phyloP scores from a whole-genome alignment of 768 basidiomycete genomes.

The Tulasnella sp. region DNA sequence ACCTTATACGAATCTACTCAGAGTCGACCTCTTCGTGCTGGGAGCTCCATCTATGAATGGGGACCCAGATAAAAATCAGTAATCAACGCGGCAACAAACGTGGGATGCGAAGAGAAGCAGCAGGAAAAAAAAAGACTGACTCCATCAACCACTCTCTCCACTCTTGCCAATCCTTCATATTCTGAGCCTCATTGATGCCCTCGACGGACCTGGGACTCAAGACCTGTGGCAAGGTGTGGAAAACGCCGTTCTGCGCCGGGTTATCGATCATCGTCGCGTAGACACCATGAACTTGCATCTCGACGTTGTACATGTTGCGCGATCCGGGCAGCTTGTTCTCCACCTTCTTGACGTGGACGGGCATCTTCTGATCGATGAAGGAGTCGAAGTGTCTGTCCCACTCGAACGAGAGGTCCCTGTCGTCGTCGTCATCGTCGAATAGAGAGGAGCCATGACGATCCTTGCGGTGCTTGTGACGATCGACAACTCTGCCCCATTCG shows the following conservation, averaged over 20 bases:
- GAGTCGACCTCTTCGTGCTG: too few relatives aligned
- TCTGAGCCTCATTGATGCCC: neutral
- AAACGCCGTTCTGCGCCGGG: constrained; percentile 9
- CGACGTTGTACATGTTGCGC: constrained; percentile 8
- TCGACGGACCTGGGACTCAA: constrained; percentile 11
- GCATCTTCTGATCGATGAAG: constrained; percentile 12
- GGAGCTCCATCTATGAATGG: too few relatives aligned
- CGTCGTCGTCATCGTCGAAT: neutral
- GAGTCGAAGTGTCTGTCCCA: constrained; percentile 12
- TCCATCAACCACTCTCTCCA: constrained; percentile 15
- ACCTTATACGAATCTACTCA: too few relatives aligned
- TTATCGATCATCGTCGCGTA: neutral
- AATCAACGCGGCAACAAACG: too few relatives aligned
- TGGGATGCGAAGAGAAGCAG: too few relatives aligned
- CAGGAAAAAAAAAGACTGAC: neutral
- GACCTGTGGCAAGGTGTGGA: constrained; percentile 6
- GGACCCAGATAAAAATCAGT: too few relatives aligned
- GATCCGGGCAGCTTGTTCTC: constrained; percentile 10
- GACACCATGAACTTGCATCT: constrained; percentile 8
- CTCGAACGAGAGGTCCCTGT: constrained; percentile 3
- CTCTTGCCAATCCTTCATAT: constrained; percentile 11
- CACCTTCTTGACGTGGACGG: constrained; percentile 14
- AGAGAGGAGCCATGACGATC: too few relatives aligned
- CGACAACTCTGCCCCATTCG: constrained; percentile 9
- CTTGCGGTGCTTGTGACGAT: neutral